A percentile compares a stretch with the other conserved stretches of the same genome.
phyloP scores from a whole-genome alignment of 129 eudicot species.

The Tanacetum coccineum region DNA sequence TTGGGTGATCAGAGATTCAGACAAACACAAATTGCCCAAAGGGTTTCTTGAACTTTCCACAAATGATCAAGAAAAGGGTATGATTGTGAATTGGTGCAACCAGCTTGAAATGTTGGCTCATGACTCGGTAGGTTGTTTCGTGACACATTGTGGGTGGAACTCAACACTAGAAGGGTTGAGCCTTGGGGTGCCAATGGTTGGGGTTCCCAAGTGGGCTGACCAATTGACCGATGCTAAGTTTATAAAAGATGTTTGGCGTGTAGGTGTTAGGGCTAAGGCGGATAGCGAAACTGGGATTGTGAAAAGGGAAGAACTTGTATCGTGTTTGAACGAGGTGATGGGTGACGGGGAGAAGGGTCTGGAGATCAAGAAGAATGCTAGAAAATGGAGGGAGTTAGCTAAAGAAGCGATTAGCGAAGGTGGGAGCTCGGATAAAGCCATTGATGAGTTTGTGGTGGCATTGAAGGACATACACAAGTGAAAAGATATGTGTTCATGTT shows the following conservation, averaged over 20 bases:
- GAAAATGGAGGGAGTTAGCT: conserved; percentile 49
- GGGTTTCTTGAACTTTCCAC: conserved; percentile 30
- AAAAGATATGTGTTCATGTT: background rate
- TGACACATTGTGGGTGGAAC: conserved; percentile 85
- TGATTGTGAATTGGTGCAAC: conserved; percentile 56
- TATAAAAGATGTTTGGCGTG: conserved; percentile 52
- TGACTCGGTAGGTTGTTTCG: conserved; percentile 52
- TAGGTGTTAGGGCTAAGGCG: conserved; percentile 49
- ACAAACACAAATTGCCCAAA: conserved; percentile 40
- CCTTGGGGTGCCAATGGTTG: conserved; percentile 67
- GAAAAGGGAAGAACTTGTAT: conserved; percentile 35
- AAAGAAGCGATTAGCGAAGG: conserved; percentile 50
- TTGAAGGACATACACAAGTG: conserved; percentile 9
- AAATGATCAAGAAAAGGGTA: conserved; percentile 29
- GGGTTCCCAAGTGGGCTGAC: conserved; percentile 59
- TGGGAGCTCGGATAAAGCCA: conserved; percentile 52
- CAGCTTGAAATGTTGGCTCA: conserved; percentile 63
- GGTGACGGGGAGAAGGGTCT: conserved; percentile 33
- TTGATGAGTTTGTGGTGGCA: conserved; percentile 47
- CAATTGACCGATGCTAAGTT: conserved; percentile 61
- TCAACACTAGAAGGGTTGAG: conserved; percentile 59
- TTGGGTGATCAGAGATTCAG: conserved; percentile 57
- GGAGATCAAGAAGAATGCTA: conserved; percentile 42
- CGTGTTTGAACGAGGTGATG: conserved; percentile 52
- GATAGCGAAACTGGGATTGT: conserved; percentile 41